These are phyloP conservation scores for Adiantum capillusveneris DNA, from an alignment of 75 land plant species.

Conservation along the genomic window DNA sequence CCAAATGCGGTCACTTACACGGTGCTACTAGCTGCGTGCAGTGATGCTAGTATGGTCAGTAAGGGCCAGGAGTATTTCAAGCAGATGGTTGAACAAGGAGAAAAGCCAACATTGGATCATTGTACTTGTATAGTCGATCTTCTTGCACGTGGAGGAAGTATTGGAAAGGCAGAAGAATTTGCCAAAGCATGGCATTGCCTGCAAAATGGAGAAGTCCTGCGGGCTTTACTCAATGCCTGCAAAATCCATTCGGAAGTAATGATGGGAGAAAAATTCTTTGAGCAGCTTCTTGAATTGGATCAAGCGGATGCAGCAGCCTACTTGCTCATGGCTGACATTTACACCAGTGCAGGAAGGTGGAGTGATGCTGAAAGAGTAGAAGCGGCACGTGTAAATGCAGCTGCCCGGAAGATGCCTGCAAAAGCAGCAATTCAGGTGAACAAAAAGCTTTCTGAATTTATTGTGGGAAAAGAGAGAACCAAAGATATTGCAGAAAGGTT, in stretches of 20 bases:
- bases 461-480: too few species aligned
- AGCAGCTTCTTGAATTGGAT: slow-evolving; percentile 26
- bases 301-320: slow-evolving; percentile 32
- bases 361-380: slow-evolving; percentile 29
- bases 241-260: slow-evolving; percentile 23
- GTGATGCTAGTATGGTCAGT: too few species aligned
- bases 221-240: slow-evolving; percentile 41
- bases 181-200: slow-evolving; percentile 25
- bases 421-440: slow-evolving; percentile 32
- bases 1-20: too few species aligned
- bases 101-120: too few species aligned
- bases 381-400: slow-evolving; percentile 22
- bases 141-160: too few species aligned
- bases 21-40: too few species aligned
- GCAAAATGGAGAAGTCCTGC: slow-evolving; percentile 28
- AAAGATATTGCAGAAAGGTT: too few species aligned
- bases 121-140: too few species aligned
- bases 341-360: slow-evolving; percentile 38
- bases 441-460: not conserved
- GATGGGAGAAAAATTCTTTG: slow-evolving; percentile 24
- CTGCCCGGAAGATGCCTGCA: slow-evolving; percentile 34
- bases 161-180: slow-evolving; percentile 26
- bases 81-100: slow-evolving; percentile 30
- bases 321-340: slow-evolving; percentile 30
- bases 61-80: slow-evolving; percentile 34